Evolutionary conservation across 1,139 yeast species (phyloP), one percentile per base, ranked within the genome.

Genomic region (Williopsis jadinii): DNA sequence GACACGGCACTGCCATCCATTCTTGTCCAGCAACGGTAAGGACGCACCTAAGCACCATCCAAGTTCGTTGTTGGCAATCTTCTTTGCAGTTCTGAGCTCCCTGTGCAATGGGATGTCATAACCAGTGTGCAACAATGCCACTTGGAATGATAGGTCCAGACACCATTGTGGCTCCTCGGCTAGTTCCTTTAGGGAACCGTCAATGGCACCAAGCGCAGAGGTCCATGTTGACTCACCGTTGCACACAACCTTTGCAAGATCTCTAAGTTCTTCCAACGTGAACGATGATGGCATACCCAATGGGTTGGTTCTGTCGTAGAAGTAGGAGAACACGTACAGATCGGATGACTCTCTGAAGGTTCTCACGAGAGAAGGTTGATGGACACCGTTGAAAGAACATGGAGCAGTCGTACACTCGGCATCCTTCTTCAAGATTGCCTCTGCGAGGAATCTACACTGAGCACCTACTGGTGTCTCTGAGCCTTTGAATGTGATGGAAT

Each of bases 11-110:
- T 68, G 73, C 96, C 96, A 87, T 42, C 78, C 80, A 11, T 75
- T 67, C 48, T 71, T 68, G 49, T 85, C 92, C 52, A 92, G 70
- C 52, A 92, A 69, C 3, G 97, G 97, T 56, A 92, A 72, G 1
- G 97, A 86, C 3, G 98, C 98, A 52, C 99, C 99, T 48, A 92
- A 71, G 67, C 98, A 92, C 99, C 99, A 92, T 30, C 97, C 98
- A 41, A 92, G 71, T 65, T 92, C 98, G 56, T 86, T 88, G 56
- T 80, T 79, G 45, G 80, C 84, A 52, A 92, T 87, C 58, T 78
- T 87, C 67, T 86, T 79, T 9, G 97, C 97, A 8, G 97, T 92
- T 61, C 77, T 84, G 54, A 92, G 77, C 63, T 90, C 97, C 61
- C 98, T 80, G 54, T 73, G 71, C 44, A 85, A 73, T 46, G 97